phyloP scores from a whole-genome alignment of 2,329 filamentous ascomycete genomes.

The Atkinsonella hypoxylon region DNA sequence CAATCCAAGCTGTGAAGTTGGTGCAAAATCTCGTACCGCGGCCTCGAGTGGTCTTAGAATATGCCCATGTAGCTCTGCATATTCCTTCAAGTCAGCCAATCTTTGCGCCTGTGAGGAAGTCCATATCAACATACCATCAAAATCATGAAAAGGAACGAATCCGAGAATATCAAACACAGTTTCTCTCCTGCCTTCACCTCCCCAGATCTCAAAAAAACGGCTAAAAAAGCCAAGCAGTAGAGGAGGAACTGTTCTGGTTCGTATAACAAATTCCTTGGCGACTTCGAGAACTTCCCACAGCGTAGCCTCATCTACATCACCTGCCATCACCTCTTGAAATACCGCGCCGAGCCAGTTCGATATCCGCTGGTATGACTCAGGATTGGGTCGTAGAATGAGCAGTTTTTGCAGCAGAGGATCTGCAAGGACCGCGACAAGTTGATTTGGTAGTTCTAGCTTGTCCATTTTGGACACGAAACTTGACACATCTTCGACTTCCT shows the following conservation, averaged over 20 bases:
- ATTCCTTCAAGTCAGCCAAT: neutral
- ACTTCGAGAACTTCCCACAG: constrained; percentile 43
- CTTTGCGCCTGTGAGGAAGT: neutral
- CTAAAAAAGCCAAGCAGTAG: constrained; percentile 37
- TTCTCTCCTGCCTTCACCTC: constrained; percentile 42
- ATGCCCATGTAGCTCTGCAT: constrained; percentile 35
- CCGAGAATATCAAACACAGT: constrained; percentile 46
- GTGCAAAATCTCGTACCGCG: constrained; percentile 34
- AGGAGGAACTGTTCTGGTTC: constrained; percentile 40
- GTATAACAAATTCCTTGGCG: constrained; percentile 42
- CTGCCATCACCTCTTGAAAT: constrained; percentile 41
- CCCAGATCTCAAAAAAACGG: constrained; percentile 47
- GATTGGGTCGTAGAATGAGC: constrained; percentile 49
- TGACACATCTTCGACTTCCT: constrained; percentile 63
- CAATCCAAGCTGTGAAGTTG: constrained; percentile 44
- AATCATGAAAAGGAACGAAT: constrained; percentile 41
- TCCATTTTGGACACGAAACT: constrained; percentile 63
- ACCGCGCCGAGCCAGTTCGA: constrained; percentile 47
- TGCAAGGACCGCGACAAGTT: constrained; percentile 63
- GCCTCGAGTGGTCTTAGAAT: constrained; percentile 41
- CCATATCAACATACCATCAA: constrained; percentile 34
- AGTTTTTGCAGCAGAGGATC: constrained; percentile 73
- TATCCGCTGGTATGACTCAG: constrained; percentile 38
- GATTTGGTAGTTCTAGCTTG: constrained; percentile 68
- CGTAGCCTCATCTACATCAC: constrained; percentile 34